These are phyloP conservation scores for Herpotrichia juniperi DNA, from an alignment of 2,329 filamentous ascomycete species.

Conservation along the genomic window DNA sequence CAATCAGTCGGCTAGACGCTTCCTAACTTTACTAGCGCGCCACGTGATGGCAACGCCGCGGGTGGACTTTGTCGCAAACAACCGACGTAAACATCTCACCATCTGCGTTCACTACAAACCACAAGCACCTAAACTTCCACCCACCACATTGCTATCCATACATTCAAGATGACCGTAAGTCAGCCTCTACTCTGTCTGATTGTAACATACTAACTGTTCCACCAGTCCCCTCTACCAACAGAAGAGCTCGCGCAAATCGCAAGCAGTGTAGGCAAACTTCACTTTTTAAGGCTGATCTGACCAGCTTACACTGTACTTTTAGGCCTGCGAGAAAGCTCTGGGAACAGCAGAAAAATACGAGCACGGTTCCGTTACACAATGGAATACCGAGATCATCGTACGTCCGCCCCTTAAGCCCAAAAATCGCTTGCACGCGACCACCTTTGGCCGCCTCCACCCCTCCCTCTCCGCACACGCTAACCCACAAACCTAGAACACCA, in stretches of 20 bases:
- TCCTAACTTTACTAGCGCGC: neutral
- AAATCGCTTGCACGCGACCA: neutral
- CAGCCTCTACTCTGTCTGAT: neutral
- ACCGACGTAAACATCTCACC: conserved; percentile 13
- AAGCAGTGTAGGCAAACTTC: conserved; percentile 26
- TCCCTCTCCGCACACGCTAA: conserved; percentile 9
- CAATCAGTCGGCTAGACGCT: conserved; percentile 10
- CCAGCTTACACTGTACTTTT: conserved; percentile 9
- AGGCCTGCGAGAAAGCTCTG: conserved; percentile 86
- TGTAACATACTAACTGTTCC: conserved; percentile 4
- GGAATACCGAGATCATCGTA: conserved; percentile 95
- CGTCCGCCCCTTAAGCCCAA: conserved; percentile 38
- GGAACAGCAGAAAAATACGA: conserved; percentile 80
- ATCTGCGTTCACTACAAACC: conserved; percentile 5
- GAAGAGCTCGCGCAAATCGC: conserved; percentile 39
- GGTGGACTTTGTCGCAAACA: conserved; percentile 1
- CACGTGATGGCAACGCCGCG: conserved; percentile 2
- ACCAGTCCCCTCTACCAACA: conserved; percentile 39
- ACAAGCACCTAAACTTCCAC: conserved; percentile 1
- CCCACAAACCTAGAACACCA: conserved; percentile 66
- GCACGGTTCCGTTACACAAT: conserved; percentile 80
- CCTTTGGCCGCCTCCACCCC: conserved; percentile 2
- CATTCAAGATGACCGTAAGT: conserved; percentile 37
- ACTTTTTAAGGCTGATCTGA: conserved; percentile 10
- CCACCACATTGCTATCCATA: conserved; percentile 18